Base-by-base conservation (phyloP, 1,139 yeast species). In the Hansenula lynferdii region DNA sequence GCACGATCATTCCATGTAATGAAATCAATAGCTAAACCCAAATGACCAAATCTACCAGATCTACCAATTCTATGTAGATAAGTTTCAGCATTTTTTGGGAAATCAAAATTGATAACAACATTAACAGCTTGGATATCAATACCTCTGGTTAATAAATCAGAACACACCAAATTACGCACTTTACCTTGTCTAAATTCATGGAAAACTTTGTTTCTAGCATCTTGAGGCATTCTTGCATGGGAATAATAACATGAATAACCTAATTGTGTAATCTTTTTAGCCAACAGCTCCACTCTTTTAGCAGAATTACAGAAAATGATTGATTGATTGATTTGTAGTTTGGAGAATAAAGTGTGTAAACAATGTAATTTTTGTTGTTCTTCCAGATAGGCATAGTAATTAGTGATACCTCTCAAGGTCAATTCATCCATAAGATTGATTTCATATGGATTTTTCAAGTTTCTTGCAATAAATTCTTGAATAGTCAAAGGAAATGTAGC, bases 71-170 rank as follows among this genome's bases (percentile, higher is more conserved):
- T 85, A 67, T 92, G 98, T 54, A 92, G 76, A 64, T 92, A 92
- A 31, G 97, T 92, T 65, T 92, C 98, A 10, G 97, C 97, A 42
- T 86, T 89, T 64, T 92, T 92, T 45, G 99, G 98, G 80, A 92
- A 92, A 65, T 92, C 98, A 64, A 92, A 94, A 67, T 92, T 92
- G 56, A 92, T 86, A 41, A 92, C 98, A 36, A 92, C 98, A 58
- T 94, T 94, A 49, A 92, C 99, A 11, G 97, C 97, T 65, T 94
- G 98, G 54, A 92, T 92, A 72, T 92, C 99, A 55, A 92, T 92
- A 78, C 98, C 98, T 75, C 98, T 86, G 28, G 98, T 92, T 53
- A 94, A 76, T 50, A 92, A 74, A 69, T 94, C 98, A 1, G 97
- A 86, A 67, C 98, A 92, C 28, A 92, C 98, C 57, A 92, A 75